phyloP scores from a whole-genome alignment of 805 yeast genomes.

The Wickerhamomyces queroliae region DNA sequence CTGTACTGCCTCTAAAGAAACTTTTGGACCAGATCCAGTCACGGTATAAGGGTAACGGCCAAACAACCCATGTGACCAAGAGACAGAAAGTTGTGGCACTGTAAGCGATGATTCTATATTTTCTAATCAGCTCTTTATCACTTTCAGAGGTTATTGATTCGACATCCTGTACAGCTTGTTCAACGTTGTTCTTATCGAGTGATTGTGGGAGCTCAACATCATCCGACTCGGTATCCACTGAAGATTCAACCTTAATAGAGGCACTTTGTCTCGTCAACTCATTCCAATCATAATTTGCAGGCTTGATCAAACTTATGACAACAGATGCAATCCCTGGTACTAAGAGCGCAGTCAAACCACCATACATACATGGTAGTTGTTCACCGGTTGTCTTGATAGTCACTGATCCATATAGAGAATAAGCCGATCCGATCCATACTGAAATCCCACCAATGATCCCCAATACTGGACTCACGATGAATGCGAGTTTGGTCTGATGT shows the following conservation, averaged over 20 bases:
- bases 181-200: neutral
- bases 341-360: conserved; percentile 27
- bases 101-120: conserved; percentile 24
- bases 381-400: conserved; percentile 23
- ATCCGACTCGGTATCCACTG: neutral
- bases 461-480: conserved; percentile 25
- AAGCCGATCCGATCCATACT: conserved; percentile 28
- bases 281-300: conserved; percentile 27
- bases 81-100: conserved; percentile 23
- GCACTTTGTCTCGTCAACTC: conserved; percentile 14
- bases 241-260: conserved; percentile 3
- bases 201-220: neutral
- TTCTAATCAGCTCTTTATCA: conserved; percentile 5
- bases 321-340: conserved; percentile 27
- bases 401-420: conserved; percentile 23
- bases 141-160: neutral
- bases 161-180: neutral
- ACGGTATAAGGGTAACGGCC: conserved; percentile 38
- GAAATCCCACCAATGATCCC: conserved; percentile 26
- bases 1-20: conserved; percentile 33
- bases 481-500: conserved; percentile 24
- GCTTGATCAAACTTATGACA: conserved; percentile 24
- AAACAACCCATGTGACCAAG: conserved; percentile 32
- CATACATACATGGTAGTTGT: conserved; percentile 30
- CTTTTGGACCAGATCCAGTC: conserved; percentile 33